Evolutionary conservation across 1,139 yeast species (phyloP).

Genomic region (Sugiyamaella pinicola): DNA sequence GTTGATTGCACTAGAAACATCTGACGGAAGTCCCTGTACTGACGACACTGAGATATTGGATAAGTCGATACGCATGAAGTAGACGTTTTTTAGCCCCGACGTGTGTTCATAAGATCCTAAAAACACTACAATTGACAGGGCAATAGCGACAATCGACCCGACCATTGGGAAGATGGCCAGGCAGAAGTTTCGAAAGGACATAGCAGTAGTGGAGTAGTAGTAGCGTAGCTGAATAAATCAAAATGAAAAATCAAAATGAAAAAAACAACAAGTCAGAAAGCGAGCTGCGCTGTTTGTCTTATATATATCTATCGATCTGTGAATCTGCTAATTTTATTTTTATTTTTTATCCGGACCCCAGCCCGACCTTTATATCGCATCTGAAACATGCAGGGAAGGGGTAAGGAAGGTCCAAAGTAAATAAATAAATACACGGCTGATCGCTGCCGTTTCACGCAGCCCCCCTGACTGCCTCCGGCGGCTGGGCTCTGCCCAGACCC

Average conservation of each 20-base stretch:
- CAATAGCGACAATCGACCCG: slow-evolving; percentile 45
- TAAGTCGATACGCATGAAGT: slow-evolving; percentile 48
- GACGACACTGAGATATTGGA: slow-evolving; percentile 33
- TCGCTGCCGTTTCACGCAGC: not conserved
- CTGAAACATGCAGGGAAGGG: slow-evolving; percentile 1
- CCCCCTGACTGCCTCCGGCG: too few species aligned
- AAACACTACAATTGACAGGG: slow-evolving; percentile 46
- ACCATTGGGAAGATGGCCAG: slow-evolving; percentile 46
- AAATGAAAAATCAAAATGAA: not conserved
- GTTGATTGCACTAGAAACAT: slow-evolving; percentile 24
- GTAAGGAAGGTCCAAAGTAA: not conserved
- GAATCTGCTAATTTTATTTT: not conserved
- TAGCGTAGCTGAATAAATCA: too few species aligned
- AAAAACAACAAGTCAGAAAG: too few species aligned
- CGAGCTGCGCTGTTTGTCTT: too few species aligned
- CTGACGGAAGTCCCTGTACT: slow-evolving; percentile 28
- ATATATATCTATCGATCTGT: too few species aligned
- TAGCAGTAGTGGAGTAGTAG: not conserved
- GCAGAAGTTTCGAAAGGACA: slow-evolving; percentile 37
- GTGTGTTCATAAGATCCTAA: slow-evolving; percentile 46
- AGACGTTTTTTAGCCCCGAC: slow-evolving; percentile 45
- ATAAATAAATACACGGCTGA: not conserved
- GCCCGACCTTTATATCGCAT: not conserved
- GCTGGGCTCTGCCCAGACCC: too few species aligned
- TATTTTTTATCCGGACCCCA: not conserved